Percentiles rank a stretch among this genome's conserved stretches.
Conservation (phyloP, 78 protist species). For the Emiliania huxleyi region DNA sequence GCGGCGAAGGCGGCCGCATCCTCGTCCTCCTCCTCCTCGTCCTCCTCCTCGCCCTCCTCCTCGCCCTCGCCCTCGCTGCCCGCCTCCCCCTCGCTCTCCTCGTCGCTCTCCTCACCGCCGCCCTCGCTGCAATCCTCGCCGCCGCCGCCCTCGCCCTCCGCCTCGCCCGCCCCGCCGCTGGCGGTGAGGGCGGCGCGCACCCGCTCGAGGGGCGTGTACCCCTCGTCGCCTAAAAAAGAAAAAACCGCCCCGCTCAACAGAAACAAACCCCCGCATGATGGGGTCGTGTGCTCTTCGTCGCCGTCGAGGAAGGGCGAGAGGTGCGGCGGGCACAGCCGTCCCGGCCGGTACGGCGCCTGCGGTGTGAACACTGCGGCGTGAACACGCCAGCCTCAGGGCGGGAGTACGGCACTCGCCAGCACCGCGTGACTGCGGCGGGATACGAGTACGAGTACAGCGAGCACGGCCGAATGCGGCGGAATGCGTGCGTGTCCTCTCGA, state of each 20-base stretch:
- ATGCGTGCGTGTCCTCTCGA: too few relatives aligned
- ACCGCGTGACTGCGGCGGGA: too few relatives aligned
- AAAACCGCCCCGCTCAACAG: background rate
- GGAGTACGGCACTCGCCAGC: too few relatives aligned
- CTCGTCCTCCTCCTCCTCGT: conserved; percentile 4
- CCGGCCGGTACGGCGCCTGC: conserved; percentile 6
- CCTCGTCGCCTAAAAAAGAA: too few relatives aligned
- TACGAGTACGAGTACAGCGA: too few relatives aligned
- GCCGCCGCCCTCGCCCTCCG: conserved; percentile 19
- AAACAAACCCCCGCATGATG: background rate
- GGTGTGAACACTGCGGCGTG: too few relatives aligned
- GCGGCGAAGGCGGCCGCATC: background rate
- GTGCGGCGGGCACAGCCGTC: conserved; percentile 73
- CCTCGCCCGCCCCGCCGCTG: background rate
- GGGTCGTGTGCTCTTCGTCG: too few relatives aligned
- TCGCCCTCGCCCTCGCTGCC: conserved; percentile 3
- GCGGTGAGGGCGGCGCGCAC: background rate
- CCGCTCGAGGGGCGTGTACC: conserved; percentile 33
- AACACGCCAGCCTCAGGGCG: too few relatives aligned
- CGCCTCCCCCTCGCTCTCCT: background rate
- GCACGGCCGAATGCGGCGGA: too few relatives aligned
- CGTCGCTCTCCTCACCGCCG: conserved; percentile 7
- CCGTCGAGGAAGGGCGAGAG: conserved; percentile 87
- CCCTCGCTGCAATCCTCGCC: background rate
- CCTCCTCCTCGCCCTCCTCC: background rate